Evolutionary conservation across 1,284 basidiomycete species (phyloP).

Genomic region (Cutaneotrichosporon sp.): DNA sequence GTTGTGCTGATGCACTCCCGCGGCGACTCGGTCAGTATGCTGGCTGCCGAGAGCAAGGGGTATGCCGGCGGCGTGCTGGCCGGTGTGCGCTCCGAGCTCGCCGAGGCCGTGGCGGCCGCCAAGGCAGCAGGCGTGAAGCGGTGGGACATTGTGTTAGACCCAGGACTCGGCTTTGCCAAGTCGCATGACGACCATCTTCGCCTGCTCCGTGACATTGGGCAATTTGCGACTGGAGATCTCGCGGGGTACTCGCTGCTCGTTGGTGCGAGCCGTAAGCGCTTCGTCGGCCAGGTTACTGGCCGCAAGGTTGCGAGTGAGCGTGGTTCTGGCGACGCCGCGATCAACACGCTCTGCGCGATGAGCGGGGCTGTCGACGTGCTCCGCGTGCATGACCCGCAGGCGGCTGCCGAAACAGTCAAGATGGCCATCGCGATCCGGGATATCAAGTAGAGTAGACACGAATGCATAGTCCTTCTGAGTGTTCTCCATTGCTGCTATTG

Average conservation of each 20-base stretch:
- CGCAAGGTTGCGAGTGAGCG: slow-evolving; percentile 62
- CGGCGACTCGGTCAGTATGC: slow-evolving; percentile 63
- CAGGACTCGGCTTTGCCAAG: slow-evolving; percentile 96
- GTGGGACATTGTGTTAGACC: slow-evolving; percentile 90
- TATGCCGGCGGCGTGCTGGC: slow-evolving; percentile 65
- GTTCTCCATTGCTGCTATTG: background rate
- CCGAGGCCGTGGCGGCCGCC: slow-evolving; percentile 65
- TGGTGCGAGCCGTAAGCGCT: slow-evolving; percentile 79
- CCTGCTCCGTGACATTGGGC: slow-evolving; percentile 61
- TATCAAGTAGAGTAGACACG: background rate
- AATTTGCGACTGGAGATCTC: slow-evolving; percentile 54
- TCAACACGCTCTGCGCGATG: slow-evolving; percentile 72
- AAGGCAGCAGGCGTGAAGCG: slow-evolving; percentile 76
- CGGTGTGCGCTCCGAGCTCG: slow-evolving; percentile 74
- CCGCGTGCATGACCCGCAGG: slow-evolving; percentile 77
- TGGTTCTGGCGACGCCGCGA: slow-evolving; percentile 76
- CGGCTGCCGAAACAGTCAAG: slow-evolving; percentile 64
- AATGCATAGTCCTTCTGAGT: background rate
- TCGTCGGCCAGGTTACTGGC: slow-evolving; percentile 65
- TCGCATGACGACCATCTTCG: slow-evolving; percentile 71
- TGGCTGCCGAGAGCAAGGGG: slow-evolving; percentile 64
- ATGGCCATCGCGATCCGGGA: slow-evolving; percentile 58
- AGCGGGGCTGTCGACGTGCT: slow-evolving; percentile 69
- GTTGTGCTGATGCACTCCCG: slow-evolving; percentile 94
- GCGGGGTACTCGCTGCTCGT: slow-evolving; percentile 66